Evolutionary conservation across 257 asterid genomes (phyloP), one percentile per base, ranked within the genome.

Genomic region (Lycium ferocissimum): DNA sequence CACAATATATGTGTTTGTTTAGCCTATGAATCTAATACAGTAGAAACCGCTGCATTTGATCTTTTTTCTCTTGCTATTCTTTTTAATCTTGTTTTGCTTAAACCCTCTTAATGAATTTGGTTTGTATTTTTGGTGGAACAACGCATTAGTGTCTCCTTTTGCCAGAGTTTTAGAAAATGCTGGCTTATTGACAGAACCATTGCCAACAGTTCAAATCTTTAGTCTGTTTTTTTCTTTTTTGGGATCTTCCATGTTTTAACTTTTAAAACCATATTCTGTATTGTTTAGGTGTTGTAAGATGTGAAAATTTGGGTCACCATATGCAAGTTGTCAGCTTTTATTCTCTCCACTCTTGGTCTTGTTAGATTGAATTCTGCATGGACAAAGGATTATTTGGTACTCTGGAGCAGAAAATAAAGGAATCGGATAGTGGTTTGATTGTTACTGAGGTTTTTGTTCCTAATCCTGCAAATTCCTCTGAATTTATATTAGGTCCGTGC

Each of bases 401-500:
- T 62, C 3, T 62, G 13, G 37, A n/a, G 51, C 53, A 70, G 5
- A 49, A 51, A 35, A 80, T 80, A 6, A 58, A 26, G 62, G 83
- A 5, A 7, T 80, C 37, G 70, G 49, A 80, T 18, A 26, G 33
- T 20, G 51, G 37, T n/a, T 26, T 35, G 67, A 40, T 80, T 38
- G 47, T 80, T 18, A 11, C 10, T 58, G 70, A 80, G 70, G 45
- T 57, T 51, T 80, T 80, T 38, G 26, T 80, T 58, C 54, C 70
- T 80, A 57, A 26, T 79, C 40, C 53, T 53, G 14, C 53, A 7
- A 49, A 47, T 35, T 37, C 69, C 18, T 78, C 66, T 57, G 56
- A 80, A 26, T 80, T 22, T 56, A 80, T 57, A 40, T 18, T 80
- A 56, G 70, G 38, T 26, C 54, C 53, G 8, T 80, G 83, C 83